Evolutionary conservation across 495 filamentous ascomycete species (phyloP).

Genomic region (Podospora pseudocomata): DNA sequence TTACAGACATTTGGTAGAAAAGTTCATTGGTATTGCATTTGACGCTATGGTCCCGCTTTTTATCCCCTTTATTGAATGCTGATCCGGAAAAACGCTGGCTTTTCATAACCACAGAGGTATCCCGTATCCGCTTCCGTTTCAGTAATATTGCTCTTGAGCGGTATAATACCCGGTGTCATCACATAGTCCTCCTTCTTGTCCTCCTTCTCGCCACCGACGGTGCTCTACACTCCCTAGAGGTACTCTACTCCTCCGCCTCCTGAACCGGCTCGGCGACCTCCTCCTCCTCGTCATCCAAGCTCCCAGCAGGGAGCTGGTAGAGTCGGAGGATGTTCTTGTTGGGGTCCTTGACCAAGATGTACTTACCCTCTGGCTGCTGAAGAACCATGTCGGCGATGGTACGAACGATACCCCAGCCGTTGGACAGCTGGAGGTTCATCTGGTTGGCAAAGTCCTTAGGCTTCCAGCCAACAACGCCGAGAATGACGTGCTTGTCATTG

Average conservation of each 20-base stretch:
- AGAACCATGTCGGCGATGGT: constrained; percentile 91
- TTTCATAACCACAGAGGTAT: neutral
- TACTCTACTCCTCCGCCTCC: constrained; percentile 33
- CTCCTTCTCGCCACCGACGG: neutral
- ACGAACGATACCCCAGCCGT: constrained; percentile 98
- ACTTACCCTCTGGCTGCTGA: constrained; percentile 68
- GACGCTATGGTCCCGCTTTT: neutral
- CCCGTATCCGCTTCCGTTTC: constrained; percentile 8
- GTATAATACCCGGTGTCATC: no score
- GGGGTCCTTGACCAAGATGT: constrained; percentile 77
- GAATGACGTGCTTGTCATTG: constrained; percentile 84
- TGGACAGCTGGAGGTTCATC: constrained; percentile 94
- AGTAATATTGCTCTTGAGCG: neutral
- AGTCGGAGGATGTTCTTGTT: constrained; percentile 90
- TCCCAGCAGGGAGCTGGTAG: constrained; percentile 82
- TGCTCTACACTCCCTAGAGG: no score
- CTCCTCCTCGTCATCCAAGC: constrained; percentile 69
- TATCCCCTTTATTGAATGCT: neutral
- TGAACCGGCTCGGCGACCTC: constrained; percentile 28
- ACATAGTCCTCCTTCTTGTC: neutral
- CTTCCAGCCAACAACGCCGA: constrained; percentile 96
- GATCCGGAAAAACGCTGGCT: neutral
- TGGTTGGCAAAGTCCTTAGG: constrained; percentile 92
- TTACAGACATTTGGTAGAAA: neutral
- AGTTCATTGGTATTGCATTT: neutral